phyloP scores from a whole-genome alignment of 192 early-diverging fungal species.

The Linderina pennispora region DNA sequence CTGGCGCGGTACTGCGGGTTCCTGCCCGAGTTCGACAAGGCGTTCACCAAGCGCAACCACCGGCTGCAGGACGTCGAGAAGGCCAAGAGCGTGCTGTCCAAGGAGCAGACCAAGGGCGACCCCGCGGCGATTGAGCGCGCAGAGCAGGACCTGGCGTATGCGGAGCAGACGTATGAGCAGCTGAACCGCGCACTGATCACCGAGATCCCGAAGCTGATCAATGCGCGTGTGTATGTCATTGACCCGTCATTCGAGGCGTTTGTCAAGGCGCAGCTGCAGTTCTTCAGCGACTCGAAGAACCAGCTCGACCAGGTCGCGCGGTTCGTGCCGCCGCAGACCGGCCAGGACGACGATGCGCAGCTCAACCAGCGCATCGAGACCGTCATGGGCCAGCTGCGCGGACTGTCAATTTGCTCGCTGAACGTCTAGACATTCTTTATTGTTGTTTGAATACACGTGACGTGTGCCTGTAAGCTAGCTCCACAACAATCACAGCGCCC shows the following conservation, averaged over 20 bases:
- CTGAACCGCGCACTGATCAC: slow-evolving; percentile 75
- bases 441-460: no score
- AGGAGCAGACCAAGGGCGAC: slow-evolving; percentile 82
- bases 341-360: slow-evolving; percentile 42
- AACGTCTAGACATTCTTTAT: slow-evolving; percentile 17
- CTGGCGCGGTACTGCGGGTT: slow-evolving; percentile 77
- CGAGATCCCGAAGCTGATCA: slow-evolving; percentile 89
- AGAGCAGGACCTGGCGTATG: slow-evolving; percentile 71
- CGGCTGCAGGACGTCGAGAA: slow-evolving; percentile 90
- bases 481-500: no score
- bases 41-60: slow-evolving; percentile 81
- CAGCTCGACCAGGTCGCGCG: slow-evolving; percentile 62
- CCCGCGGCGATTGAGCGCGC: slow-evolving; percentile 55
- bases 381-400: slow-evolving; percentile 84
- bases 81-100: slow-evolving; percentile 61
- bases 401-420: slow-evolving; percentile 84
- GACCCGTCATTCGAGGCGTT: slow-evolving; percentile 96
- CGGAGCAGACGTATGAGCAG: slow-evolving; percentile 71
- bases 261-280: slow-evolving; percentile 88
- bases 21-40: slow-evolving; percentile 91
- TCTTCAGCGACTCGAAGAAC: slow-evolving; percentile 76
- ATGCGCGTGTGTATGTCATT: slow-evolving; percentile 79
- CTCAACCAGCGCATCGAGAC: slow-evolving; percentile 72
- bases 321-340: slow-evolving; percentile 54
- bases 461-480: no score